Percentiles rank a stretch among this genome's conserved stretches.
These are phyloP conservation scores for Arabis hirsuta DNA, from an alignment of 345 rosid genomes.

Conservation along the genomic window DNA sequence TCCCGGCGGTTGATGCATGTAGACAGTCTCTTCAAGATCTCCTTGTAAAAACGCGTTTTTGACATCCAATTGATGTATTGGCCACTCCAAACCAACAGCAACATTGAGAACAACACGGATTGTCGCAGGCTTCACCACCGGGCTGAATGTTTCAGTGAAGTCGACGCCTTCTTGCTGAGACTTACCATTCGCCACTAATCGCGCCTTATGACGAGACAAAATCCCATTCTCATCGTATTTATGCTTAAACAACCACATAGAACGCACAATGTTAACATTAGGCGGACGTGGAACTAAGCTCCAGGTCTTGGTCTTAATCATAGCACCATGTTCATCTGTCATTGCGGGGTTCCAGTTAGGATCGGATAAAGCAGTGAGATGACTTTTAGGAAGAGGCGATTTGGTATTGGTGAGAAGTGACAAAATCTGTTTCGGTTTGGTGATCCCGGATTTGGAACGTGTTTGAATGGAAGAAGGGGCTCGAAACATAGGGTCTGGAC, in stretches of 20 bases:
- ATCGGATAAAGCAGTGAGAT: background rate
- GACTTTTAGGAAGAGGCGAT: background rate
- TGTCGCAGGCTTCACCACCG: background rate
- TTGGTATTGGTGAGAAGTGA: background rate
- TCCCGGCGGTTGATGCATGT: background rate
- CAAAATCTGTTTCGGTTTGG: rapidly evolving
- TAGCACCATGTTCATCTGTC: background rate
- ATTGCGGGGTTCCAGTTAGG: background rate
- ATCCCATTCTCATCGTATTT: background rate
- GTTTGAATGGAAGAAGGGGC: background rate
- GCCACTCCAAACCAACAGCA: background rate
- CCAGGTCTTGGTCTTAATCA: background rate
- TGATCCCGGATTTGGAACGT: rapidly evolving
- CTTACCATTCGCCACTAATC: background rate
- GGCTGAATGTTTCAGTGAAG: background rate
- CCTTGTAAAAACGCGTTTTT: background rate
- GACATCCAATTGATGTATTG: background rate
- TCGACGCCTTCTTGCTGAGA: background rate
- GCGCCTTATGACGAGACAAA: background rate
- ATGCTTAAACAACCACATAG: background rate
- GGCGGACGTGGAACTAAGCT: background rate
- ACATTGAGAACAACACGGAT: background rate
- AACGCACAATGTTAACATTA: background rate
- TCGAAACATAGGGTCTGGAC: too few species aligned
- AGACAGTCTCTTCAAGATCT: background rate